Evolutionary conservation across 306 rosid species (phyloP), one percentile per base, ranked within the genome.

Genomic region (Corylus avellana): DNA sequence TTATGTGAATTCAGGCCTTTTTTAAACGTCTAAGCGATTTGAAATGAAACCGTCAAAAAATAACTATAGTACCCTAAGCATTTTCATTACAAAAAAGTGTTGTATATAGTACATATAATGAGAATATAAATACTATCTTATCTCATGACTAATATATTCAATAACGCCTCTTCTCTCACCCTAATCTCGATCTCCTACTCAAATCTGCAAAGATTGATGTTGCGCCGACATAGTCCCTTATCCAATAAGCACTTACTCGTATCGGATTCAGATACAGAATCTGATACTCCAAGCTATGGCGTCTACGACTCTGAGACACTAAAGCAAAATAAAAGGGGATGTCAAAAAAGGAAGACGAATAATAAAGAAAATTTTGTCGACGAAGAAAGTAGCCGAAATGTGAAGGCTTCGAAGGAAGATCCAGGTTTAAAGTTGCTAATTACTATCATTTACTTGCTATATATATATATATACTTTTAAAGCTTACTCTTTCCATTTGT

Each of bases 181-280:
- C 25, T 18, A 1, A 56, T 32, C 8, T 3, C 2, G 35, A 32
- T 75, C 3, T 16, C 1, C 44, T 5, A 1, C 29, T 14, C 46
- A 42, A 8, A 51, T 32, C 71, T 12, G 2, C 20, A 13, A 29
- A 12, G 55, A 32, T 32, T 3, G 35, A 81, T 81, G 80, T 46
- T 82, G 75, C 72, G 67, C 16, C 78, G 59, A 11, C 9, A 56
- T 0, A 12, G 53, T 72, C 81, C 85, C n/a, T 16, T 72, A 29
- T 17, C 7, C 18, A 7, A 8, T 22, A 57, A 77, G 0, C 85
- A 82, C 20, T 48, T 82, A 42, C 11, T 76, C 4, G 44, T 17
- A 5, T 78, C 66, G 16, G 75, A 81, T 77, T 81, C 85, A 7
- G 78, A 81, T 13, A 77, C 85, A 29, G 85, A 81, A 13, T 71